Evolutionary conservation across 192 early-diverging fungal genomes (phyloP).

Genomic region (Podila epicladia): DNA sequence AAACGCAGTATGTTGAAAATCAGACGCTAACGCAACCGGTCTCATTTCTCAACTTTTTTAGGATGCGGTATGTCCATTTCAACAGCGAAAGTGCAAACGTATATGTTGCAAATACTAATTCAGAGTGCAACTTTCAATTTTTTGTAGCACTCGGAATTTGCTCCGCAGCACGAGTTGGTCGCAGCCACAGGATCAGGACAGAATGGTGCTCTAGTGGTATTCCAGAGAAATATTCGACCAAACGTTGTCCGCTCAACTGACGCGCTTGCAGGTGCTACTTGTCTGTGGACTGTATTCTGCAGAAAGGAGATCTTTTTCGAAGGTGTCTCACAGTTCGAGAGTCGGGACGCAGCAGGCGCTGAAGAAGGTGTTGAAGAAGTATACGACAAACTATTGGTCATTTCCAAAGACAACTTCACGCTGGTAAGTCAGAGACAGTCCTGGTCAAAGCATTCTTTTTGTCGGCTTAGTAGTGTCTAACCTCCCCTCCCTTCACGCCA

Average conservation of each 20-base stretch:
- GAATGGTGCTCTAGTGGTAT: constrained; percentile 60
- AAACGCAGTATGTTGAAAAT: no score
- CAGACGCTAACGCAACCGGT: neutral
- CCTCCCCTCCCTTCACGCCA: no score
- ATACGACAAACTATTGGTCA: constrained; percentile 68
- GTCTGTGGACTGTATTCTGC: constrained; percentile 78
- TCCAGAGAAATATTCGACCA: constrained; percentile 63
- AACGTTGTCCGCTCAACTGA: constrained; percentile 54
- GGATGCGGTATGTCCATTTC: neutral
- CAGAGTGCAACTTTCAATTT: neutral
- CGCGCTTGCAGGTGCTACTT: constrained; percentile 59
- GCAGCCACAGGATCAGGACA: constrained; percentile 63
- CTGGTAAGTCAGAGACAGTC: constrained; percentile 56
- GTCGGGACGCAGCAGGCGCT: constrained; percentile 16
- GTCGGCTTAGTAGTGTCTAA: neutral
- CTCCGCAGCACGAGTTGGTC: constrained; percentile 59
- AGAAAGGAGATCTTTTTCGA: constrained; percentile 58
- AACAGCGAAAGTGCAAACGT: neutral
- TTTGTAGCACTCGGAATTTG: constrained; percentile 32
- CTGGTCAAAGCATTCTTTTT: neutral
- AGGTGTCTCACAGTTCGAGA: constrained; percentile 50
- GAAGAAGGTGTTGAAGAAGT: constrained; percentile 34
- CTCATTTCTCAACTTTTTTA: neutral
- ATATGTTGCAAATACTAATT: neutral
- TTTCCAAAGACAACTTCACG: constrained; percentile 70